A percentile compares a stretch with the other conserved stretches of the same genome.
phyloP scores from a whole-genome alignment of 2,329 filamentous ascomycete species.

The Aureobasidium melanogenum region DNA sequence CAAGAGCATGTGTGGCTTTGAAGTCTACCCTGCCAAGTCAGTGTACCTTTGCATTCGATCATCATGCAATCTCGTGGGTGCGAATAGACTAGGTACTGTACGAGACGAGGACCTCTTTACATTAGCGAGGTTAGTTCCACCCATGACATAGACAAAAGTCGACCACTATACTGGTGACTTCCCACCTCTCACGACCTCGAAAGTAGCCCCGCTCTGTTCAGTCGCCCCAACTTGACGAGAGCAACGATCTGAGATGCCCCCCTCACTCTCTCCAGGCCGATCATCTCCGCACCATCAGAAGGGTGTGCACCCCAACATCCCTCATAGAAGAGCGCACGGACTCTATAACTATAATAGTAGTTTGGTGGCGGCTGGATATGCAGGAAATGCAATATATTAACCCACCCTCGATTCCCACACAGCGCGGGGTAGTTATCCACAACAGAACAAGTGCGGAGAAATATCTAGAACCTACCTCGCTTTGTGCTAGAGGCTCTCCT shows the following conservation, averaged over 20 bases:
- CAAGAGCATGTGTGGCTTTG: not conserved
- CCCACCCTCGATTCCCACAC: not conserved
- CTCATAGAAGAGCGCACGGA: not conserved
- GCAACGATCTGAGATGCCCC: not conserved
- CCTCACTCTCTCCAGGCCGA: not conserved
- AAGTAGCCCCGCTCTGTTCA: not conserved
- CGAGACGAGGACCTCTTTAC: not conserved
- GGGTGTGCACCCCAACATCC: not conserved
- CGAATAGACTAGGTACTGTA: too few species aligned
- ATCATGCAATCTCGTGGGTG: not conserved
- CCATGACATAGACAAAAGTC: not conserved
- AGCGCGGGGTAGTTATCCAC: not conserved
- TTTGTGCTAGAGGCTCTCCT: not conserved
- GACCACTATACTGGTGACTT: not conserved
- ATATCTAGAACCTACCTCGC: not conserved
- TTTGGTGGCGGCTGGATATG: not conserved
- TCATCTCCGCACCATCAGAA: not conserved
- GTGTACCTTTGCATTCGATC: not conserved
- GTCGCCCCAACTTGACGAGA: not conserved
- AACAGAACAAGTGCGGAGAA: constrained; percentile 3
- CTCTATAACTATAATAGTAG: not conserved
- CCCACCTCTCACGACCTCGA: not conserved
- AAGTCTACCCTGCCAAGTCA: not conserved
- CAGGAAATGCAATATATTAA: constrained; percentile 6
- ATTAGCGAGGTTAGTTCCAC: not conserved